Evolutionary conservation across 495 filamentous ascomycete species (phyloP).

Genomic region (Penicillium subrubescens): DNA sequence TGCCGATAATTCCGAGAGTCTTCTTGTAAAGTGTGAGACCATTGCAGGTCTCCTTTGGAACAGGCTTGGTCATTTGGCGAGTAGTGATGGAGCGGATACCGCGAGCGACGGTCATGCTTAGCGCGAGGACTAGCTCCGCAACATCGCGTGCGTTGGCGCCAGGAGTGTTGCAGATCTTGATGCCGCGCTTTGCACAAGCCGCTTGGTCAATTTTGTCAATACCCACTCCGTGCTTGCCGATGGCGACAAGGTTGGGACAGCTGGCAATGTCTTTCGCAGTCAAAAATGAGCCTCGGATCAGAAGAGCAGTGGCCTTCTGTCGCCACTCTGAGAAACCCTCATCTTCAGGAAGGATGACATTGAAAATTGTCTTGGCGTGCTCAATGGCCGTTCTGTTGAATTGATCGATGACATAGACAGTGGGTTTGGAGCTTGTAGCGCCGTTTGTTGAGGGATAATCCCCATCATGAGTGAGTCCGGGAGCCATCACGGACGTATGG

Average conservation of each 20-base stretch:
- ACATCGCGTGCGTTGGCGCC: constrained; percentile 43
- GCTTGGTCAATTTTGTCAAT: constrained; percentile 54
- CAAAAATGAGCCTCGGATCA: constrained; percentile 28
- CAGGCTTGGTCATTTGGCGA: constrained; percentile 29
- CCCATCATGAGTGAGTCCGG: constrained; percentile 10
- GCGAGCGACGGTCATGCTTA: constrained; percentile 35
- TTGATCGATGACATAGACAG: constrained; percentile 31
- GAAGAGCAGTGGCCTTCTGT: constrained; percentile 24
- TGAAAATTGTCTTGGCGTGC: constrained; percentile 28
- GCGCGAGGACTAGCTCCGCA: constrained; percentile 37
- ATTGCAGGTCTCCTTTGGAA: constrained; percentile 35
- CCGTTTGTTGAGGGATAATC: constrained; percentile 4
- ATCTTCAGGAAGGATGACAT: constrained; percentile 27
- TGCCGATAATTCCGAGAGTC: constrained; percentile 42
- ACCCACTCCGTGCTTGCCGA: constrained; percentile 51
- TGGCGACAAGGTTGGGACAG: constrained; percentile 31
- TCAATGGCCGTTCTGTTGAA: constrained; percentile 26
- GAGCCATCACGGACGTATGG: constrained; percentile 11
- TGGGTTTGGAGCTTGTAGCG: constrained; percentile 22
- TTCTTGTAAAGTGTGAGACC: constrained; percentile 34
- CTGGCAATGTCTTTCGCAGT: constrained; percentile 31
- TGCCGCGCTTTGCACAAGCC: constrained; percentile 47
- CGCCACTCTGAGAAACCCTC: constrained; percentile 26
- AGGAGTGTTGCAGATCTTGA: constrained; percentile 53
- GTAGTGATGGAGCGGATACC: constrained; percentile 35